phyloP scores from a whole-genome alignment of 768 basidiomycete genomes.

The Brasilioporus rufonigricans region DNA sequence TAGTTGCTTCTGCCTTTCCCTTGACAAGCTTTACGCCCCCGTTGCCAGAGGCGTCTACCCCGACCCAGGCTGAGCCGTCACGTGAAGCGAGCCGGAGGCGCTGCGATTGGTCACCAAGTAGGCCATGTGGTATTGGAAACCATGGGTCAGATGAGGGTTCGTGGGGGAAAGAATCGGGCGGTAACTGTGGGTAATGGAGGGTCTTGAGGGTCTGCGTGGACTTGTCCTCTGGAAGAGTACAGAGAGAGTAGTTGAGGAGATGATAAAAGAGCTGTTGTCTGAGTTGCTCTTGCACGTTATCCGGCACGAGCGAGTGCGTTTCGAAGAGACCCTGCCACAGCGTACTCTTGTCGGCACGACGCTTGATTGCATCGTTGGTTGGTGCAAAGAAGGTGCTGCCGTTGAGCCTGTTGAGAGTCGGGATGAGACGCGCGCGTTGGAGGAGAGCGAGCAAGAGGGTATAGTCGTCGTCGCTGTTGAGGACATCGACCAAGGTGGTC shows the following conservation, averaged over 20 bases:
- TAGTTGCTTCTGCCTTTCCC: constrained; percentile 53
- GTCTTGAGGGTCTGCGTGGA: constrained; percentile 49
- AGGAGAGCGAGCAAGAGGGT: constrained; percentile 71
- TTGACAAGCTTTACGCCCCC: constrained; percentile 70
- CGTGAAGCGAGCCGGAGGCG: constrained; percentile 61
- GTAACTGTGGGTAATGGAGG: constrained; percentile 65
- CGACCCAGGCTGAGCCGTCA: constrained; percentile 53
- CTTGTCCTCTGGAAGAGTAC: constrained; percentile 40
- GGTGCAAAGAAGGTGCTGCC: constrained; percentile 90
- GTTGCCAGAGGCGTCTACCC: constrained; percentile 76
- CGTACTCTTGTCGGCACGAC: constrained; percentile 34
- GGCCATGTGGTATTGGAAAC: constrained; percentile 80
- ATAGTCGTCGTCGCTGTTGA: constrained; percentile 75
- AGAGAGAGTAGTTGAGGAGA: constrained; percentile 77
- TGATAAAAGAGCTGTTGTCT: constrained; percentile 95
- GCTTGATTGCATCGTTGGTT: constrained; percentile 84
- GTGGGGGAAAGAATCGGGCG: constrained; percentile 56
- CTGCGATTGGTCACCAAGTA: constrained; percentile 80
- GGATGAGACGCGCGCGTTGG: constrained; percentile 84
- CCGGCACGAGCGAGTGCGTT: constrained; percentile 42
- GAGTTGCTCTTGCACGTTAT: constrained; percentile 81
- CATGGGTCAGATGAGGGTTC: constrained; percentile 79
- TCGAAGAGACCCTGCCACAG: constrained; percentile 33
- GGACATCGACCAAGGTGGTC: constrained; percentile 73
- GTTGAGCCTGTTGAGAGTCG: constrained; percentile 85